Evolutionary conservation across 2,329 filamentous ascomycete species (phyloP), one percentile per base, ranked within the genome.

Genomic region (Aspergillus caelatus): DNA sequence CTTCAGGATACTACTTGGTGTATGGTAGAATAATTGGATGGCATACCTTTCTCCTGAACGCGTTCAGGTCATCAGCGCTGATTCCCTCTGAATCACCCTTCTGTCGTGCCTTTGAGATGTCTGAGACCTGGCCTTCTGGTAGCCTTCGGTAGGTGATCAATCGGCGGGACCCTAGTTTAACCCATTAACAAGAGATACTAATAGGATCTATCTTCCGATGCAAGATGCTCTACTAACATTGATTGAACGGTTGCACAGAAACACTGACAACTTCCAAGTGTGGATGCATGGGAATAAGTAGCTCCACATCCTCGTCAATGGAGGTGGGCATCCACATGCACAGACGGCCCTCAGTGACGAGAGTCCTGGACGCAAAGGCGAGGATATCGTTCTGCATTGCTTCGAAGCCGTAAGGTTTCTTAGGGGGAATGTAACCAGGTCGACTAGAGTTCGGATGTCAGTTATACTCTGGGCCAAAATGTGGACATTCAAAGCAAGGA

Each of bases 301-400:
- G 87, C 73, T 94, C 91, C 62, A 90, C 86, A 55, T 92, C 86
- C 69, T 93, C 86, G 64, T 91, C 89, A 73, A 92, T 93, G 32
- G 93, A 90, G 0, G 93, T 96, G 0, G 95, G 95, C 92, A 98
- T 96, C 95, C 95, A 99, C 82, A 99, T 96, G 9, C 91, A 92
- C 11, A 99, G 77, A 32, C 95, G 85, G 0, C 93, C 95, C 66
- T 88, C 80, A 58, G 92, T 89, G 9, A 97, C 91, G 0, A 99
- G 83, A 1, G 89, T 92, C 14, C 86, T 82, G 0, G 89, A 86
- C 6, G 93, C 89, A 73, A 99, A 98, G 23, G 89, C 85, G 7
- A 98, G 85, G 58, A 99, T 93, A 75, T 98, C 93, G 72, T 93
- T 89, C 23, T 97, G 85, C 88, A 99, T 93, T 7, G 92, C 90